Base-by-base conservation (phyloP, 768 basidiomycete species). In the Mrakia frigida region DNA sequence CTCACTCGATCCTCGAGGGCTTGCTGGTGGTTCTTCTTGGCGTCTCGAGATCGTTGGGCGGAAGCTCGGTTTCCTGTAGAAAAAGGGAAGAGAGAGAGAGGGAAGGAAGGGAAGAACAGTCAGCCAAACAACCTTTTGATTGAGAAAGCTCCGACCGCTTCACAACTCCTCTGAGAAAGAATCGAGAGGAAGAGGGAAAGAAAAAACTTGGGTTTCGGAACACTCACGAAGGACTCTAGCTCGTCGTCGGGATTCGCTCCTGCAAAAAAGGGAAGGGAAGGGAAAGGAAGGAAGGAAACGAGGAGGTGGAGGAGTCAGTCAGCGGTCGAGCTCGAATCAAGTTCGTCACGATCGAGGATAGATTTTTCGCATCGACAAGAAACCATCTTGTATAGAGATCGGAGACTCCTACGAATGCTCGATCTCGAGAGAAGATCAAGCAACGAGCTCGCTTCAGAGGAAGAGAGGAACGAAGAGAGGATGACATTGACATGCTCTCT, bases 171-270 rank as follows among this genome's bases (percentile, higher is more conserved):
- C 46, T 21, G 21, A 4, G 13, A 18, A 50, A 21, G 46, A 50
- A 18, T 50, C 46, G 46, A 18, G 46, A 21, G 3, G 28, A 56
- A 18, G 13, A 56, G 23, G 56, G 50, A 39, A 60, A 60, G 72
- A 50, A 35, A 39, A 33, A 5, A 28, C 31, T 11, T 18, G 39
- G 46, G 31, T 14, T 50, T 18, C n/a, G n/a, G 46, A 50, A 50
- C 21, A 75, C 74, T 65, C 65, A 77, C 77, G 77, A 35, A 78
- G 77, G 39, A 78, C 77, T 33, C 77, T 60, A 21, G 77, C 77
- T 23, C 77, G 73, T 46, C 77, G 72, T 31, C 77, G 41, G 1
- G 35, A 41, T 50, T 78, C 77, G 73, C 71, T 73, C 71, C 76
- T 77, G 71, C 3, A 50, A 14, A 43, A 18, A 50, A 50, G 46